Base-by-base conservation (phyloP, 2,329 filamentous ascomycete species). In the Curvularia verruculosa region DNA sequence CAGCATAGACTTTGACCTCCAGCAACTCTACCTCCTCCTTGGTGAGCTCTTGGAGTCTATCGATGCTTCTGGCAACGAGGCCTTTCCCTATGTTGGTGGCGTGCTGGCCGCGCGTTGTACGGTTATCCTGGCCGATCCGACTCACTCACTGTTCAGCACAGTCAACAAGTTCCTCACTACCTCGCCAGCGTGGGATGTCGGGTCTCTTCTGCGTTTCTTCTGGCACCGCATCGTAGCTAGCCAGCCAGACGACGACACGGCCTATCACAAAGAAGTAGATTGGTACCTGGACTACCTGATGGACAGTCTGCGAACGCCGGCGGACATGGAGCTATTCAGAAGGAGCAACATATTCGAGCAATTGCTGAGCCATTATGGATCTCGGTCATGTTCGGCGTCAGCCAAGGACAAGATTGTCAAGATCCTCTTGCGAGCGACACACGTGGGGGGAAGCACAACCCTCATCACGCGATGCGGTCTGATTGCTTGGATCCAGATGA, bases 121-220 rank as follows among this genome's bases (percentile, higher is more conserved):
- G 7, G 79, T 84, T 1, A 86, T 96, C 15, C 78, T 96, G 44
- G 84, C 83, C 21, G 88, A 91, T 59, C 94, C 94, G 0, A 82
- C 92, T 15, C 91, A 96, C 71, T 86, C 85, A 58, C 84, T 97
- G 36, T 98, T 96, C 73, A 85, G 87, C 56, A 96, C 96, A 73
- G 80, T 95, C 76, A 96, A 96, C 79, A 82, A 83, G 5, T 97
- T 93, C 74, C 84, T 98, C 34, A 91, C 91, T 21, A 87, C 87
- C 49, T 85, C 87, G 0, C 93, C 94, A 0, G 76, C 82, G 23
- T 98, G 94, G 94, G 83, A 87, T 12, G 71, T 82, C 10, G 75
- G 75, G 26, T 83, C 83, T 44, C 73, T 88, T 5, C 80, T 84
- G 0, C 80, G 81, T 1, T 85, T 86, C 69, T 87, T 85, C 80